Base-by-base conservation (phyloP, 1,139 yeast species). In the Lipomyces yarrowii region DNA sequence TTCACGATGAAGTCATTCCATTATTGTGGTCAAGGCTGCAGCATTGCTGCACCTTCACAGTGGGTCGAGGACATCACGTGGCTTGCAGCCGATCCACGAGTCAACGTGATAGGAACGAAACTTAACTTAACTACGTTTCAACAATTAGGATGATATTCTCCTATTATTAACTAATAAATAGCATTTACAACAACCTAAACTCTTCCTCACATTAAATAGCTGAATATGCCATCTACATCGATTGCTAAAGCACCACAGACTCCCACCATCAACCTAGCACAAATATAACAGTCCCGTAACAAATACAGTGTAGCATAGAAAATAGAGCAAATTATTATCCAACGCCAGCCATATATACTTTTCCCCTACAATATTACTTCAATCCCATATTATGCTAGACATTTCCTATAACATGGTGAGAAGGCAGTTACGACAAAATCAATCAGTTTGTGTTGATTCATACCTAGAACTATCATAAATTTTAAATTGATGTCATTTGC, bases 381-480 rank as follows among this genome's bases (percentile, higher is more conserved):
- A 37, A 13, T 37, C 15, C 42, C 15, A 42, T 2, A 18, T 35
- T 37, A 57, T 32, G 42, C 48, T 37, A 60, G 21, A 62, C 61
- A 58, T 58, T 58, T 48, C 64, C 64, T 62, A 46, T 42, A n/a
- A 26, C 8, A 42, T 2, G 18, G 48, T 42, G 21, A 42, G 48
- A 18, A n/a, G 18, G 23, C 48, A 18, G n/a, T 42, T 21, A 42
- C n/a, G 10, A 7, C 23, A 42, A n/a, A n/a, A 6, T n/a, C 5
- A 30, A 54, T 32, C 26, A 23, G 15, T 42, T 39, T n/a, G 10
- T n/a, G 10, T 11, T 2, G 57, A 13, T 15, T 13, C 66, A 18
- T 39, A 63, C 66, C 66, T n/a, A 64, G 32, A 3, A 64, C 64
- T n/a, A 64, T 60, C 66, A 57, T 60, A 23, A 64, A 60, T 51